These are phyloP conservation scores for Fraxinus floribunda DNA, from an alignment of 305 asterid species.

Conservation along the genomic window DNA sequence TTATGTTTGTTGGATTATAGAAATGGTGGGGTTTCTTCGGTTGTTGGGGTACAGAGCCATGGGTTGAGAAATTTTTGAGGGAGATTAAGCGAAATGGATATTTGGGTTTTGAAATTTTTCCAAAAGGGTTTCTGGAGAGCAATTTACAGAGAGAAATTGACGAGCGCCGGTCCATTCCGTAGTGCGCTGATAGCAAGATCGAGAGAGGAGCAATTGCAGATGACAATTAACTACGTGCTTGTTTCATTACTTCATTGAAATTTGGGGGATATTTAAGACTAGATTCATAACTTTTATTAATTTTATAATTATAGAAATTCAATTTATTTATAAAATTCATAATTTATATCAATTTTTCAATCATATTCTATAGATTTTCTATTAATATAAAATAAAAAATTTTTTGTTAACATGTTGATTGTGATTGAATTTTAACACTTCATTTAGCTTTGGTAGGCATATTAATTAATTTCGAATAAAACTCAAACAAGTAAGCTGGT, in stretches of 20 bases:
- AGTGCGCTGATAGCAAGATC: conserved; percentile 11
- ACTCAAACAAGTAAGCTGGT: too few relatives aligned
- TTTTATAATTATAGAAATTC: too few relatives aligned
- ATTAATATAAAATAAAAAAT: too few relatives aligned
- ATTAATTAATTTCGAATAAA: too few relatives aligned
- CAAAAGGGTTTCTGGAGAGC: conserved; percentile 34
- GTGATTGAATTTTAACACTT: too few relatives aligned
- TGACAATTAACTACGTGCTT: neutral
- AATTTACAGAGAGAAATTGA: conserved; percentile 37
- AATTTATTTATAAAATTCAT: too few relatives aligned
- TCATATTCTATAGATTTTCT: too few relatives aligned
- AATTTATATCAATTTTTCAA: too few relatives aligned
- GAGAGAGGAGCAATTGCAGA: neutral
- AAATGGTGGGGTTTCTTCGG: conserved; percentile 27
- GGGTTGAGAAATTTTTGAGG: conserved; percentile 27
- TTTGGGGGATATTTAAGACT: too few relatives aligned
- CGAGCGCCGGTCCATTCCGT: conserved; percentile 60
- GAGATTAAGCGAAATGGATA: conserved; percentile 30
- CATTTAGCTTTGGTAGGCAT: too few relatives aligned
- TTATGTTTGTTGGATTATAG: conserved; percentile 25
- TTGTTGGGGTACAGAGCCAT: conserved; percentile 15
- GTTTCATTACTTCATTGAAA: neutral
- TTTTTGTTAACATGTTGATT: too few relatives aligned
- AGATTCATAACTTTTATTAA: too few relatives aligned
- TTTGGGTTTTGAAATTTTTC: conserved; percentile 31